A percentile compares a stretch with the other conserved stretches of the same genome.
phyloP scores from a whole-genome alignment of 352 stramenopile species.

The Halophytophthora polymorphica region DNA sequence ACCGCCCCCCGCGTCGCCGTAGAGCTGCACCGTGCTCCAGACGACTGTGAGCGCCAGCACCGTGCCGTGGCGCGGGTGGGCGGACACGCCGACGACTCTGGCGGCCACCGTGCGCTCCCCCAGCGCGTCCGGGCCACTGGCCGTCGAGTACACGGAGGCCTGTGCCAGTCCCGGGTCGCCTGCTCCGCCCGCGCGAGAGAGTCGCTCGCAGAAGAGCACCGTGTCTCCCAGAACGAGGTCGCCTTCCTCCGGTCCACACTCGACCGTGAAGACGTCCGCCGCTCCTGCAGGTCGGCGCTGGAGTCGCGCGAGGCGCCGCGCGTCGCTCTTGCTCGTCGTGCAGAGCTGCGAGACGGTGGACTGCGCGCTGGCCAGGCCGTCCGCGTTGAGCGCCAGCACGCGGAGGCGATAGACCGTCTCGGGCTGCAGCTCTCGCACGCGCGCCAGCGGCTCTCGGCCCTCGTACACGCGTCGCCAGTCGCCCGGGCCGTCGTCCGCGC shows the following conservation, averaged over 20 bases:
- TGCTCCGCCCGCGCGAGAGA: constrained; percentile 53
- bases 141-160: constrained; percentile 49
- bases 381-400: constrained; percentile 77
- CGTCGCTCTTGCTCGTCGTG: constrained; percentile 63
- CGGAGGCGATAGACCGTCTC: constrained; percentile 85
- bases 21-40: constrained; percentile 78
- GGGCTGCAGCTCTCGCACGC: constrained; percentile 57
- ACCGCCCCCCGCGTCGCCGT: constrained; percentile 34
- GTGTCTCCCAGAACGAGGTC: constrained; percentile 88
- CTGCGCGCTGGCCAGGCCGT: constrained; percentile 56
- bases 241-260: constrained; percentile 60
- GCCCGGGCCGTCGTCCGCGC: constrained; percentile 19
- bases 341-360: constrained; percentile 80
- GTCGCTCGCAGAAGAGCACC: constrained; percentile 90
- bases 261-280: constrained; percentile 66
- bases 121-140: constrained; percentile 38
- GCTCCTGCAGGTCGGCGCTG: constrained; percentile 36
- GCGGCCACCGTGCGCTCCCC: constrained; percentile 76
- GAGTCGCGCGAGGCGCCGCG: constrained; percentile 35
- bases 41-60: constrained; percentile 66
- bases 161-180: constrained; percentile 8
- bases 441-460: constrained; percentile 63
- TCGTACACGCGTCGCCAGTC: constrained; percentile 83
- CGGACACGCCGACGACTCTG: constrained; percentile 45
- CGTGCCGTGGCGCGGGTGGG: constrained; percentile 44